Conservation (phyloP, 768 basidiomycete species). For the Lactarius hengduanensis region DNA sequence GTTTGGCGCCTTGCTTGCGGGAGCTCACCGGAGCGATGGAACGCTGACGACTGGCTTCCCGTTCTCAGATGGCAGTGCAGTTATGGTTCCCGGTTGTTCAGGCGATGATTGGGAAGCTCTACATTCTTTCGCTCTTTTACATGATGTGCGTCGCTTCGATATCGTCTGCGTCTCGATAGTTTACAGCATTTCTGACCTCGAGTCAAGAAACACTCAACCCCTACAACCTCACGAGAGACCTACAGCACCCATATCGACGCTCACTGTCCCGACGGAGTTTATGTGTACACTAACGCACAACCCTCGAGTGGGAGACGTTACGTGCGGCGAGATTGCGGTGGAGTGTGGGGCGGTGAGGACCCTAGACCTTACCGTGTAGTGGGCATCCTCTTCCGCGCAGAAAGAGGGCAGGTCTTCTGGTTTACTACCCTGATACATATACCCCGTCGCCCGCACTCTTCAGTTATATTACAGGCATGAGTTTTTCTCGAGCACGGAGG, state of each 20-base stretch:
- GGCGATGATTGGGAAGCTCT: constrained; percentile 21
- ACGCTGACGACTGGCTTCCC: neutral
- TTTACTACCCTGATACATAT: neutral
- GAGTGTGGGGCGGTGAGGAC: neutral
- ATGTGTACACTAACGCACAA: neutral
- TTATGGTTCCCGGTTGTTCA: constrained; percentile 11
- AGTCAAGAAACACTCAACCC: neutral
- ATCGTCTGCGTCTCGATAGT: neutral
- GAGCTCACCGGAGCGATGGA: neutral
- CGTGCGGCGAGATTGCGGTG: neutral
- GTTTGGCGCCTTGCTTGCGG: neutral
- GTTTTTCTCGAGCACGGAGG: neutral
- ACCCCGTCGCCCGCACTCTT: neutral
- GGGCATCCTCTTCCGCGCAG: neutral
- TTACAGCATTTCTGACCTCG: neutral
- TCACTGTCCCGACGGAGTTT: constrained; percentile 10
- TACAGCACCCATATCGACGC: constrained; percentile 1
- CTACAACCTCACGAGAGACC: neutral
- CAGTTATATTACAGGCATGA: neutral
- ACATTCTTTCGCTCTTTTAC: constrained; percentile 20
- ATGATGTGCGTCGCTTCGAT: constrained; percentile 3
- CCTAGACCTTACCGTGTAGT: neutral
- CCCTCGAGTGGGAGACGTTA: neutral
- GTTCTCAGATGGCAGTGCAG: neutral
- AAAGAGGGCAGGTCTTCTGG: neutral